Evolutionary conservation across 768 basidiomycete species (phyloP), one percentile per base, ranked within the genome.

Genomic region (Auricularia heimuer): DNA sequence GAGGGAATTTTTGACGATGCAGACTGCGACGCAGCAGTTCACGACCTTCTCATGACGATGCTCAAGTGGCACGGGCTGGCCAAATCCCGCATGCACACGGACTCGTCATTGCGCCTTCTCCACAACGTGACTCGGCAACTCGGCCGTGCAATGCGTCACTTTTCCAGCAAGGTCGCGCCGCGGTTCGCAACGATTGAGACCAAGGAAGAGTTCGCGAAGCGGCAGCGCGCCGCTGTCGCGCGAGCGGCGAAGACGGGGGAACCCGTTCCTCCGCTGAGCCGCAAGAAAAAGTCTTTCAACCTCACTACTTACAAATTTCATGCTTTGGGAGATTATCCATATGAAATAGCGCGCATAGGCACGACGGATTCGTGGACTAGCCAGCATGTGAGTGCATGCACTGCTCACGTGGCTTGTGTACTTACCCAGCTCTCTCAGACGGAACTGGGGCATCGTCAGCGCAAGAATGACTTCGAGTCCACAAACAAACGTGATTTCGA

Each of bases 351-450:
- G 1, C 11, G 24, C 1, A 70, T 72, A 24, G 78, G 79, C 0
- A 77, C 77, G 1, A 75, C 74, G 0, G 77, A 80, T 42, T 73
- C 73, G 0, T 78, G 75, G 62, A 69, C 70, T 3, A 77, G 76
- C 0, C 73, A 51, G 47, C 14, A 16, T 16, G 47, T 51, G 18
- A 6, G 47, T 69, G 2, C 45, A 36, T 18, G 47, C 18, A 10
- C 7, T 51, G 8, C 21, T 51, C 12, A 14, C 39, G 12, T 7
- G 8, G 39, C 39, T 42, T 1, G 16, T 39, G 10, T 35, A 8
- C 60, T 61, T 10, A 21, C 4, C 14, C 64, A 29, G 33, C 12
- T 21, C 18, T 18, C 6, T 8, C 21, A 51, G 47, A 47, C 39
- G 8, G 65, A 66, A 39, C 29, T 60, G n/a, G 45, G 21, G 8